Evolutionary conservation across 345 rosid genomes (phyloP), one percentile per base, ranked within the genome.

Genomic region (Garcia nutans): DNA sequence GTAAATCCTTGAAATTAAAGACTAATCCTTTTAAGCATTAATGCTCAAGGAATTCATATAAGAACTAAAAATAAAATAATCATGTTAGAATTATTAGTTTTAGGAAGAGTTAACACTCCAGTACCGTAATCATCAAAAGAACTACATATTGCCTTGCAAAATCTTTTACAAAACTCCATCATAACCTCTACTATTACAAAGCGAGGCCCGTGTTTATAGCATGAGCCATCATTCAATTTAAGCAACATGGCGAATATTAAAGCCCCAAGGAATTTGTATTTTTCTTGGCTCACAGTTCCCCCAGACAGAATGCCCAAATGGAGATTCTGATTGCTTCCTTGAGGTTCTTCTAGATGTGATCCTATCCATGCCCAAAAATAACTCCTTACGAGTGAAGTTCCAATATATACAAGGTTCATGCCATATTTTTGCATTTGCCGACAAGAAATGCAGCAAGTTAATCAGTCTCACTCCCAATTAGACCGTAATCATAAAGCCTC

Each of bases 401-500:
- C 33, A 60, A 26, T 31, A 12, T 28, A 54, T 61, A 19, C 68
- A 24, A 44, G 44, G 42, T 20, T 55, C 52, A 17, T 42, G 54
- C 63, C 9, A 12, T 24, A 24, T 17, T 37, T 0, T 37, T 0
- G 67, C 58, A 50, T 2, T 64, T n/a, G 49, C 68, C 15, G 42
- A 6, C 76, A 24, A 49, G 22, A n/a, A n/a, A 16, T 10, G 65
- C 41, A 37, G 65, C 49, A n/a, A 71, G 8, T 22, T 57, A 7
- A 71, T 42, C 26, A 24, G 41, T 54, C 37, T n/a, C 41, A 42
- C 22, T 37, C 33, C n/a, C 45, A 70, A 68, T 49, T 17, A 0
- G 15, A 33, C 4, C 62, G 8, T 1, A 8, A 23, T 90, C 86
- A 91, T 75, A 93, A 84, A 26, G 97, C 97, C 85, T 96, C 98